Evolutionary conservation across 2,329 filamentous ascomycete genomes (phyloP).

Genomic region (Pseudogymnoascus sp.): DNA sequence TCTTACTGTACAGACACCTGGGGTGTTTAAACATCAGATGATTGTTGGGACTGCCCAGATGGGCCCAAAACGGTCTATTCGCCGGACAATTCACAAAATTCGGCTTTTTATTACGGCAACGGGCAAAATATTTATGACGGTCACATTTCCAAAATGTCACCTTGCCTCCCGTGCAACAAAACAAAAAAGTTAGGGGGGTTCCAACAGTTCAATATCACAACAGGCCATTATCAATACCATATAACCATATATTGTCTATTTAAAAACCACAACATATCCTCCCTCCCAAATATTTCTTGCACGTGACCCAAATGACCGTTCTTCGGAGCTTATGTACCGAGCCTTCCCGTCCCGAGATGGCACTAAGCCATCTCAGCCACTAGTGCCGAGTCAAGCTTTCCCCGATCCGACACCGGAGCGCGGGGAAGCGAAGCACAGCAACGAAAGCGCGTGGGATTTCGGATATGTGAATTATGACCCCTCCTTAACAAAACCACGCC

Average conservation of each 20-base stretch:
- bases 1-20: not conserved
- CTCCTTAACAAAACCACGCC: slow-evolving; percentile 5
- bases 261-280: not conserved
- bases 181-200: not conserved
- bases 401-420: slow-evolving; percentile 11
- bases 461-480: slow-evolving; percentile 6
- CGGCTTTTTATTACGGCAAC: not conserved
- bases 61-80: slow-evolving; percentile 2
- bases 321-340: slow-evolving; percentile 5
- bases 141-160: not conserved
- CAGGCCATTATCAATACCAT: not conserved
- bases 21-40: not conserved
- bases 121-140: slow-evolving; percentile 1
- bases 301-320: slow-evolving; percentile 6
- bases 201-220: not conserved
- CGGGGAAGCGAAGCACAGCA: slow-evolving; percentile 10
- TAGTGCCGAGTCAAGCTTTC: slow-evolving; percentile 10
- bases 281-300: not conserved
- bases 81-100: not conserved
- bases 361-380: not conserved
- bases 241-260: not conserved
- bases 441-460: slow-evolving; percentile 3
- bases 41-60: not conserved
- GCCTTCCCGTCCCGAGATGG: slow-evolving; percentile 8
- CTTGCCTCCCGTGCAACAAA: not conserved